Conservation (phyloP, 352 stramenopile genomes). For the Phytophthora ohioensis region DNA sequence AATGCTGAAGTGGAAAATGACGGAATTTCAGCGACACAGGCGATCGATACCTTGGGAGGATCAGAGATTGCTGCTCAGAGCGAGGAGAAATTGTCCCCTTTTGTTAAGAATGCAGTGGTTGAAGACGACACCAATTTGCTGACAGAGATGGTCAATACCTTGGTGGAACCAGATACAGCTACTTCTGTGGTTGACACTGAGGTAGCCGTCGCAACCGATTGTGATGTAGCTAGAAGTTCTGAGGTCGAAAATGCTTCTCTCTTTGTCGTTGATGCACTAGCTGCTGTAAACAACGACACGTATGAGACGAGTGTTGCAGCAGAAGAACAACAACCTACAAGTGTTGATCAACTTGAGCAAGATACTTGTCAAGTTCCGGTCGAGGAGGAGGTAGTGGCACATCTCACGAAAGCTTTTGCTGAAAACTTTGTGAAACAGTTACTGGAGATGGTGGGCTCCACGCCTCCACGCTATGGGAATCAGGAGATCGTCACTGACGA, state of each 20-base stretch:
- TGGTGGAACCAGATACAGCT: background rate
- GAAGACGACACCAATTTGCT: background rate
- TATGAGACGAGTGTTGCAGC: background rate
- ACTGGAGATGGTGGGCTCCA: constrained; percentile 8
- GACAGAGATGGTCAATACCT: background rate
- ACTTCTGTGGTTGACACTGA: background rate
- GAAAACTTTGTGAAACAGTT: constrained; percentile 27
- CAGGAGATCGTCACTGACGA: background rate
- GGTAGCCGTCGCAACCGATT: background rate
- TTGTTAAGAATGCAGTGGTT: background rate
- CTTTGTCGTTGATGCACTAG: background rate
- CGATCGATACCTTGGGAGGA: background rate
- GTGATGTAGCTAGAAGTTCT: background rate
- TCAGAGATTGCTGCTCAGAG: background rate
- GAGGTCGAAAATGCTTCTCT: background rate
- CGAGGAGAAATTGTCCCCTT: background rate
- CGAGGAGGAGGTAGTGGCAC: constrained; percentile 4
- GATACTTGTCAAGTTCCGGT: background rate
- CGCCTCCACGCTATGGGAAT: background rate
- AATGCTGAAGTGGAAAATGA: background rate
- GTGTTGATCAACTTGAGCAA: background rate
- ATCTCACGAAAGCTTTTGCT: constrained; percentile 19
- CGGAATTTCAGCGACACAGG: background rate
- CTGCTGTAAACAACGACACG: background rate
- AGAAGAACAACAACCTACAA: background rate